Base-by-base conservation (phyloP, 805 yeast genomes). In the Starmerella potacharoeniae region DNA sequence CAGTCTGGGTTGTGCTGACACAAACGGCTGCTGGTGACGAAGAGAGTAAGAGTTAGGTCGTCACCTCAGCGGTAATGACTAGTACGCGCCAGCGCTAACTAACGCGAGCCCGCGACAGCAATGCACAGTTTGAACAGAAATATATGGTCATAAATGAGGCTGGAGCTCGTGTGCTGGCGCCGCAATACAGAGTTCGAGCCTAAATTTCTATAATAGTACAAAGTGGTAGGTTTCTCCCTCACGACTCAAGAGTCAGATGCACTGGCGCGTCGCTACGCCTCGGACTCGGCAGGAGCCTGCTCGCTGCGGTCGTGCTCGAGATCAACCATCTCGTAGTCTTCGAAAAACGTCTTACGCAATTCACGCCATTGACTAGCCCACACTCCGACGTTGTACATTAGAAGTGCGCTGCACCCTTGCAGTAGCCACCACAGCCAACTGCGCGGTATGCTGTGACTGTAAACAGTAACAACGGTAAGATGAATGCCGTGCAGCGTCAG, bases 361-460 rank as follows among this genome's bases (percentile, higher is more conserved):
- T 91, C 98, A 61, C 83, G 81, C 96, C 97, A 90, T 61, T 95
- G 78, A 0, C 95, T 81, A 16, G 89, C 80, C 79, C 91, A 91
- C 0, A 95, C 87, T 0, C 97, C 95, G 57, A 91, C 74, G 8
- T 83, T 75, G 5, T 88, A 85, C 73, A 91, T 75, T 5, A 88
- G 69, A 1, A 77, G 69, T 4, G 86, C 80, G 42, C 95, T 84
- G 4, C 79, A 67, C 0, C 80, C 62, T 68, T 90, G 97, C 46
- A 89, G 69, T 22, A 79, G 66, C 91, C 97, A 87, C 97, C 97
- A 91, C 49, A 83, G 73, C 6, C 84, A 59, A 36, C 82, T 79
- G 14, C 72, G 71, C 0, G 98, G 98, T 59, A 91, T 77, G 34
- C 76, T 74, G 0, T 80, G 77, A 1, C 86, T 75, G 59, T 80